Conservation (phyloP, 441 rosid genomes). For the Eruca vesicaria region DNA sequence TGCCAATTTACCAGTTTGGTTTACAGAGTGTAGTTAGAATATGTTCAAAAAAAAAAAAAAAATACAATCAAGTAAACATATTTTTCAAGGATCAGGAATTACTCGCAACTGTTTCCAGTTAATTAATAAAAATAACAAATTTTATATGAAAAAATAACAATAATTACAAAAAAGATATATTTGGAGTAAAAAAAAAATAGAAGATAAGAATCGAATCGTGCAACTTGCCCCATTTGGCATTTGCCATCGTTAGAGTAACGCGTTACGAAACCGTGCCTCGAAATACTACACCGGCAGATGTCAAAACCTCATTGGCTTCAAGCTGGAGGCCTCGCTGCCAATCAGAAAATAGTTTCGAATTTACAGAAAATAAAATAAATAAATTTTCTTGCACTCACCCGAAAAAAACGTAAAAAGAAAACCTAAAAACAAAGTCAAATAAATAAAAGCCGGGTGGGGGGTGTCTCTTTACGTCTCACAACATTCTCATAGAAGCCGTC, state of each 20-base stretch:
- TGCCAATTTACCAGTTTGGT: no score
- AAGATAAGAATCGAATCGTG: conserved; percentile 15
- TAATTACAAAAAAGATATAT: no score
- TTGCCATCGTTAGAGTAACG: not conserved
- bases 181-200: not conserved
- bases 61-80: no score
- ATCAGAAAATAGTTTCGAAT: conserved; percentile 6
- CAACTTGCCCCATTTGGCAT: conserved; percentile 24
- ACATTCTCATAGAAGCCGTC: conserved; percentile 30
- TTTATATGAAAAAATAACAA: no score
- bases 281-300: not conserved
- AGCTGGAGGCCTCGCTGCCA: conserved; percentile 18
- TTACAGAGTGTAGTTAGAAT: no score
- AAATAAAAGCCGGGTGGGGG: not conserved
- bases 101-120: no score
- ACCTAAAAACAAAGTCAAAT: conserved; percentile 20
- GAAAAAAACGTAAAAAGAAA: conserved; percentile 6
- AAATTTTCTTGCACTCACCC: not conserved
- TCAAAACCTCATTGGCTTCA: not conserved
- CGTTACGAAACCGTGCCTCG: conserved; percentile 9
- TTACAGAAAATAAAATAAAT: not conserved
- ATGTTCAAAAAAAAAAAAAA: no score
- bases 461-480: no score
- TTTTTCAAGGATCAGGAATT: no score
- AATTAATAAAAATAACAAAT: no score